Percentiles rank a stretch among this genome's conserved stretches.
Evolutionary conservation across 371 early-diverging fungal genomes (phyloP).

Genomic region (Catenaria anguillulae): DNA sequence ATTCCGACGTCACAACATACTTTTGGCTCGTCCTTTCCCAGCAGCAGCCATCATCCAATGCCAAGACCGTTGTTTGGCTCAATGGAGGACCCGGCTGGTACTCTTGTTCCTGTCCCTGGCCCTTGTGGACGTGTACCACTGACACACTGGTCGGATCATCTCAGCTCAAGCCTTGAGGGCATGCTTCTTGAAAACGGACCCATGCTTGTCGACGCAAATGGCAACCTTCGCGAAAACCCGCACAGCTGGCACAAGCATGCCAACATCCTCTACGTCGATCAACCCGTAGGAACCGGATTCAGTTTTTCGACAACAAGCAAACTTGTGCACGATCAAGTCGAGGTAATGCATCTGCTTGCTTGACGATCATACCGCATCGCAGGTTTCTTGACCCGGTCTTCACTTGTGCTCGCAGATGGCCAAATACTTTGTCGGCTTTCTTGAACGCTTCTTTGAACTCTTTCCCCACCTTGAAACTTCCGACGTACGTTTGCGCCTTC

Average conservation of each 20-base stretch:
- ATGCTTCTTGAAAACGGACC: conserved; percentile 76
- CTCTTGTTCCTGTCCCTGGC: conserved; percentile 6
- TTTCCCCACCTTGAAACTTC: conserved; percentile 39
- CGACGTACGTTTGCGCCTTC: conserved; percentile 27
- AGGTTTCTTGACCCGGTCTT: no score
- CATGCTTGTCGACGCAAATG: conserved; percentile 33
- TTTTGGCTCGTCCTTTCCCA: neutral
- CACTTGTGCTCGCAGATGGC: conserved; percentile 22
- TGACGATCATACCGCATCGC: no score
- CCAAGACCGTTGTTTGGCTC: conserved; percentile 59
- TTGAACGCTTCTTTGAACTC: conserved; percentile 39
- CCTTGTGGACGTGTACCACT: neutral
- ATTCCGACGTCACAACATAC: neutral
- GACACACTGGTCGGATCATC: no score
- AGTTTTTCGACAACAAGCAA: conserved; percentile 15
- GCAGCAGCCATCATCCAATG: neutral
- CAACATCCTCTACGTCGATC: conserved; percentile 62
- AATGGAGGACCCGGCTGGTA: conserved; percentile 57
- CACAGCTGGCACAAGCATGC: conserved; percentile 60
- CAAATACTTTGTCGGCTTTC: conserved; percentile 37
- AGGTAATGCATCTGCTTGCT: no score
- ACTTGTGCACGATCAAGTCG: no score
- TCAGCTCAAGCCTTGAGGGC: conserved; percentile 50
- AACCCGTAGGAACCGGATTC: conserved; percentile 74
- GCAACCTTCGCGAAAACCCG: conserved; percentile 28